Percentiles rank a stretch among this genome's conserved stretches.
phyloP scores from a whole-genome alignment of 768 basidiomycete genomes.

The Boletus subcaerulescens region DNA sequence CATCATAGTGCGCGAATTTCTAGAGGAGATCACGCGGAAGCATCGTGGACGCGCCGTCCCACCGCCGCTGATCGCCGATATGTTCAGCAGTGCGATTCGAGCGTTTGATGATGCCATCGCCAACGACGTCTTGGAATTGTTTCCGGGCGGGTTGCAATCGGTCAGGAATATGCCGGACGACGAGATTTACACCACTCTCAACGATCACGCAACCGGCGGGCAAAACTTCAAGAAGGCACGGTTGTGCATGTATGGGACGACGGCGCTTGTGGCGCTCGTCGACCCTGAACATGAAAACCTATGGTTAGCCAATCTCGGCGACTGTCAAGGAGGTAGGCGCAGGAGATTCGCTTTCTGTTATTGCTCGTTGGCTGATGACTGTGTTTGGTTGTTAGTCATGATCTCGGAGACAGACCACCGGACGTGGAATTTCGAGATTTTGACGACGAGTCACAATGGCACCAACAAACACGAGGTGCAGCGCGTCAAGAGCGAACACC shows the following conservation, averaged over 20 bases:
- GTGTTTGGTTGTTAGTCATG: conserved; percentile 42
- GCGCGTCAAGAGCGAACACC: conserved; percentile 62
- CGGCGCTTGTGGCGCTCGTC: conserved; percentile 68
- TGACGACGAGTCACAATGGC: conserved; percentile 71
- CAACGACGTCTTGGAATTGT: conserved; percentile 59
- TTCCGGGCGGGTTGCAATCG: conserved; percentile 51
- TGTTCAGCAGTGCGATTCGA: conserved; percentile 55
- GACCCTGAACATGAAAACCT: conserved; percentile 67
- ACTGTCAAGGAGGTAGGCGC: conserved; percentile 70
- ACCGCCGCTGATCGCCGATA: conserved; percentile 51
- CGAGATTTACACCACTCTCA: conserved; percentile 57
- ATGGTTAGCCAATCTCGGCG: conserved; percentile 80
- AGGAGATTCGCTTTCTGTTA: background rate
- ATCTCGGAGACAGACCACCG: conserved; percentile 46
- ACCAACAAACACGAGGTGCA: conserved; percentile 63
- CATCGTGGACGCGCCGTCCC: conserved; percentile 39
- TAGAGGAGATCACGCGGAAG: conserved; percentile 41
- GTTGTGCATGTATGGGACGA: conserved; percentile 78
- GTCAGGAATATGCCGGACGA: conserved; percentile 52
- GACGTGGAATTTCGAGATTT: conserved; percentile 56
- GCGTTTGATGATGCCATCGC: conserved; percentile 68
- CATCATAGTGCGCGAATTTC: conserved; percentile 60
- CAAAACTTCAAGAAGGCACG: conserved; percentile 62
- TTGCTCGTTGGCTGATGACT: conserved; percentile 1
- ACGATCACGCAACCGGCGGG: conserved; percentile 58